Base-by-base conservation (phyloP, 768 basidiomycete species). In the Russula sp. region DNA sequence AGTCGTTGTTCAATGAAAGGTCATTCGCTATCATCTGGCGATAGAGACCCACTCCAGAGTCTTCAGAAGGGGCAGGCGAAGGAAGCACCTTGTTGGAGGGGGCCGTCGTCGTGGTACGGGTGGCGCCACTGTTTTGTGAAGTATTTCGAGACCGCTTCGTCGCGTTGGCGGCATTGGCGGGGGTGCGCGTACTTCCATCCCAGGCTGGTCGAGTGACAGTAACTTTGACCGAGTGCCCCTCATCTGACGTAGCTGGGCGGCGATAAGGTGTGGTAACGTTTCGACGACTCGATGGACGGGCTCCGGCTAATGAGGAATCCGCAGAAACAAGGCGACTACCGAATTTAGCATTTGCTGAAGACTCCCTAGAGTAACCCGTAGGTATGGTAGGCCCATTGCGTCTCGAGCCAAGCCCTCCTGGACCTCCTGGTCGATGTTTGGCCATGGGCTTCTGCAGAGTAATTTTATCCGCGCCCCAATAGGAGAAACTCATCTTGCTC, bases 401-500 rank as follows among this genome's bases (percentile, higher is more conserved):
- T 54, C 78, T 74, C 38, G 67, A 55, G 36, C 68, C 67, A 36
- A 59, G 66, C 18, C 75, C 70, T 32, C 64, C 66, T 25, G 59
- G 42, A n/a, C 70, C 65, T 29, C 70, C 65, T 29, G 72, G 72
- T 59, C 72, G 72, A 41, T 73, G 73, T 70, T 86, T 87, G 68
- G 85, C 71, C 43, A 84, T 72, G 2, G 90, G 88, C 67, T 88
- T 88, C 71, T 91, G 88, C 22, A 93, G 82, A 1, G 91, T 93
- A 68, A 93, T 81, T 74, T 91, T 91, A 76, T 93, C 91, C 36
- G 91, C 91, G 29, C 91, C 90, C 90, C 90, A 93, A 70, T 93
- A 94, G 6, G 90, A 92, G 75, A 93, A 93, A 76, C 88, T 90
- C 91, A 93, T 92, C 73, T 92, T 93, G 78, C 86, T 90, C 77